These are phyloP conservation scores for Pterula multifida DNA, from an alignment of 1,284 basidiomycete species.

Conservation along the genomic window DNA sequence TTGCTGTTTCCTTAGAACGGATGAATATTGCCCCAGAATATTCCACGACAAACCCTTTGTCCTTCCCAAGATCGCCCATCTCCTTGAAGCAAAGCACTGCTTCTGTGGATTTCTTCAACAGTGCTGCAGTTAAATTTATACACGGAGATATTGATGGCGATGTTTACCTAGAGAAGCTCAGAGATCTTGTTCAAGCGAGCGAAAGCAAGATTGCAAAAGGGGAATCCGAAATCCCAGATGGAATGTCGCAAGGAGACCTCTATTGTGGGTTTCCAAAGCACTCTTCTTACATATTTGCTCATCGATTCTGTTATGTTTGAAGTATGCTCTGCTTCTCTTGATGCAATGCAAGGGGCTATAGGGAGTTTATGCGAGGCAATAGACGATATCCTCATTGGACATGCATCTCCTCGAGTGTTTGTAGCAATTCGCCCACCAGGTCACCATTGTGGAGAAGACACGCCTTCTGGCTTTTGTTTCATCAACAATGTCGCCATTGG, in stretches of 20 bases:
- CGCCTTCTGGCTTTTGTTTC: slow-evolving; percentile 87
- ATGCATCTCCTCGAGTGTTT: slow-evolving; percentile 44
- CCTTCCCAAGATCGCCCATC: slow-evolving; percentile 17
- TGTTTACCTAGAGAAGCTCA: slow-evolving; percentile 53
- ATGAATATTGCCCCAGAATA: slow-evolving; percentile 29
- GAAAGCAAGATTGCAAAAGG: slow-evolving; percentile 50
- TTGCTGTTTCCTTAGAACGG: slow-evolving; percentile 41
- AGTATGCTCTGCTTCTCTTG: slow-evolving; percentile 58
- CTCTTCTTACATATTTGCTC: slow-evolving; percentile 12
- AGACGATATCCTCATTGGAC: slow-evolving; percentile 38
- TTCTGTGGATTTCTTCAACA: slow-evolving; percentile 38
- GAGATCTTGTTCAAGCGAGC: slow-evolving; percentile 53
- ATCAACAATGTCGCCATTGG: slow-evolving; percentile 89
- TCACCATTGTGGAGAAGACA: slow-evolving; percentile 84
- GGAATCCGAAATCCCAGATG: slow-evolving; percentile 70
- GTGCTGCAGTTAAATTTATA: slow-evolving; percentile 60
- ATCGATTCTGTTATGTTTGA: slow-evolving; percentile 9
- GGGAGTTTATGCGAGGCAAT: slow-evolving; percentile 81
- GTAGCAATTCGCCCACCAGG: slow-evolving; percentile 82
- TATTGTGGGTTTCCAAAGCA: slow-evolving; percentile 44
- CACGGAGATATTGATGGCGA: slow-evolving; percentile 62
- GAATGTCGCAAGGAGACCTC: slow-evolving; percentile 68
- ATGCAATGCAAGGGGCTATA: slow-evolving; percentile 67
- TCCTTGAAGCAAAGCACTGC: slow-evolving; percentile 40
- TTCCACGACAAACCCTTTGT: slow-evolving; percentile 1